A percentile compares a stretch with the other conserved stretches of the same genome.
These are phyloP conservation scores for Populus deltoides DNA, from an alignment of 345 rosid genomes.

Conservation along the genomic window DNA sequence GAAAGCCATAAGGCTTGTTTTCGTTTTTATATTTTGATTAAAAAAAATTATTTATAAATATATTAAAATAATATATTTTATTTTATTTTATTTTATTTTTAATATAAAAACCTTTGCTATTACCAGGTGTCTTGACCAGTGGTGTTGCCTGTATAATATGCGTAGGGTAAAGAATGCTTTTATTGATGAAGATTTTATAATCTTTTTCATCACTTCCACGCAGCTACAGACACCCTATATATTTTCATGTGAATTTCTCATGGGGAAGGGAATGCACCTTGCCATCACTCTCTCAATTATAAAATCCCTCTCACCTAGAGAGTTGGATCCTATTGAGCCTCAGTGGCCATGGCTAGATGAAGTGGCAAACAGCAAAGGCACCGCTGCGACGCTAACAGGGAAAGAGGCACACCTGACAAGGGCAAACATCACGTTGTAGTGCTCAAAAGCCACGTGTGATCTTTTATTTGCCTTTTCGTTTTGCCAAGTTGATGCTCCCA, in stretches of 20 bases:
- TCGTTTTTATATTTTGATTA: no score
- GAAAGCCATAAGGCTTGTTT: no score
- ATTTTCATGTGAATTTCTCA: no score
- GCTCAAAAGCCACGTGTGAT: conserved; percentile 9
- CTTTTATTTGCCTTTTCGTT: not conserved
- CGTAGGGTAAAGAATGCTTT: no score
- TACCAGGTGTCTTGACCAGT: no score
- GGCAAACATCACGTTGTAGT: not conserved
- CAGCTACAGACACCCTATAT: not conserved
- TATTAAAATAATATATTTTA: no score
- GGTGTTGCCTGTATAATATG: no score
- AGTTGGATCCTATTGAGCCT: not conserved
- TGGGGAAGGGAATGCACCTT: not conserved
- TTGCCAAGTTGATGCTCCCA: not conserved
- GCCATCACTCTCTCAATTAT: not conserved
- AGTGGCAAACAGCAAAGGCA: conserved; percentile 12
- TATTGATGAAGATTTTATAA: no score
- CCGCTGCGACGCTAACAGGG: conserved; percentile 2
- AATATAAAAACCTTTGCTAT: no score
- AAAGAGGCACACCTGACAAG: conserved; percentile 16
- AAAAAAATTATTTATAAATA: no score
- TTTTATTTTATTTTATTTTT: no score
- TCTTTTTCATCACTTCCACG: not conserved
- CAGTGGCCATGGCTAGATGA: not conserved
- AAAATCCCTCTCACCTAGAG: not conserved